Percentiles rank a stretch among this genome's conserved stretches.
Conservation (phyloP, 2,329 filamentous ascomycete species). For the Venturia nashicola region DNA sequence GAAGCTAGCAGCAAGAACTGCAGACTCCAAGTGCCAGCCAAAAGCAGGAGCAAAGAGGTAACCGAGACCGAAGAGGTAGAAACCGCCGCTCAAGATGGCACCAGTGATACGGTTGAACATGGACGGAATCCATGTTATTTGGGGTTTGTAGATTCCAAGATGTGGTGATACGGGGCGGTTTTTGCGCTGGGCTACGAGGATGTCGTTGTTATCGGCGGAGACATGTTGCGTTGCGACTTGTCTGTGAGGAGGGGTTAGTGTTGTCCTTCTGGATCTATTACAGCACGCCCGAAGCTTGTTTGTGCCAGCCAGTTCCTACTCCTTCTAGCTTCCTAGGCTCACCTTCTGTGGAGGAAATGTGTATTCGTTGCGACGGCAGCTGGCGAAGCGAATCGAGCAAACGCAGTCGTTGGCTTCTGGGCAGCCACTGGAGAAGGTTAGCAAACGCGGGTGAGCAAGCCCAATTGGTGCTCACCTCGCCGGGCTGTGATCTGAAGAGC, state of each 20-base stretch:
- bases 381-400: conserved; percentile 8
- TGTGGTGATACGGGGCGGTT: conserved; percentile 76
- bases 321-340: background rate
- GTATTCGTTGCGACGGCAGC: conserved; percentile 9
- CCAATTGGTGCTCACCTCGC: conserved; percentile 2
- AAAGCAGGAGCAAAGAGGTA: conserved; percentile 72
- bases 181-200: conserved; percentile 72
- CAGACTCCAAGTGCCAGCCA: conserved; percentile 57
- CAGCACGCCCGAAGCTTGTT: background rate
- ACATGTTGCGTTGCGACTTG: conserved; percentile 6
- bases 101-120: conserved; percentile 79
- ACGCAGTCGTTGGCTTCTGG: conserved; percentile 5
- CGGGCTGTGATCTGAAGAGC: conserved; percentile 2
- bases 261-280: background rate
- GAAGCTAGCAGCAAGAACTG: conserved; percentile 51
- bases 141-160: conserved; percentile 70
- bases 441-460: background rate
- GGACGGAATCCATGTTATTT: conserved; percentile 73
- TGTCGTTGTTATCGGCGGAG: conserved; percentile 16
- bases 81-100: conserved; percentile 52
- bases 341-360: conserved; percentile 9
- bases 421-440: conserved; percentile 2
- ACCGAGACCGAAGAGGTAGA: conserved; percentile 69
- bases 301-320: background rate
- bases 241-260: conserved; percentile 1